phyloP scores from a whole-genome alignment of 495 filamentous ascomycete species.

The Apodospora peruviana region DNA sequence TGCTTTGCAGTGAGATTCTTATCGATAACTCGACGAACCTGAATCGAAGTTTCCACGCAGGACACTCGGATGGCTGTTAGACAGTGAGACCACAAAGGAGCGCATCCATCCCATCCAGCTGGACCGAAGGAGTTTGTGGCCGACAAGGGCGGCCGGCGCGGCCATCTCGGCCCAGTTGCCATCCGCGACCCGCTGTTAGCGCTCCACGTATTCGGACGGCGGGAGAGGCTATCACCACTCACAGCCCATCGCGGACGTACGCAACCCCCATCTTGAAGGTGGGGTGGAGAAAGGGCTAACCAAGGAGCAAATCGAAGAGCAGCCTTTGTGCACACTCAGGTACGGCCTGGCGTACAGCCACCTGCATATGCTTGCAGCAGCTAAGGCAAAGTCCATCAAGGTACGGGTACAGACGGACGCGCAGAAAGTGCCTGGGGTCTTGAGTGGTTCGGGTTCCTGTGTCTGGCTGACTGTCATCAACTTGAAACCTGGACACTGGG shows the following conservation, averaged over 20 bases:
- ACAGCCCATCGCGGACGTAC: not conserved
- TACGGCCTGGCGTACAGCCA: constrained; percentile 9
- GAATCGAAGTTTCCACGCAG: constrained; percentile 3
- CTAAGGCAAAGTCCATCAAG: constrained; percentile 11
- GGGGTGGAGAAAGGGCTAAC: constrained; percentile 7
- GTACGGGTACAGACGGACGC: constrained; percentile 2
- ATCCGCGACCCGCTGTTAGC: not conserved
- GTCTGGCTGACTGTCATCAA: constrained; percentile 8
- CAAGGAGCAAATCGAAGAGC: constrained; percentile 1
- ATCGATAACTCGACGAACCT: constrained; percentile 9
- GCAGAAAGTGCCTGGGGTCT: not conserved
- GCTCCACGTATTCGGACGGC: not conserved
- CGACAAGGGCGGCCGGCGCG: no score
- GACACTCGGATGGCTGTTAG: not conserved
- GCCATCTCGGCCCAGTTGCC: no score
- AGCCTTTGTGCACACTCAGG: constrained; percentile 6
- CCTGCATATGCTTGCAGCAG: constrained; percentile 12
- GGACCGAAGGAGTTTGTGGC: no score
- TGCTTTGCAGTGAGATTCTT: constrained; percentile 9
- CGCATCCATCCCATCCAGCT: not conserved
- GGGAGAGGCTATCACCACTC: not conserved
- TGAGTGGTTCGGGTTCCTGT: not conserved
- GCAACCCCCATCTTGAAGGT: not conserved
- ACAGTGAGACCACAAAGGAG: not conserved
- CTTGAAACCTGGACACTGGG: constrained; percentile 13